Base-by-base conservation (phyloP, 2,329 filamentous ascomycete genomes). In the Acrocalymma vagum region DNA sequence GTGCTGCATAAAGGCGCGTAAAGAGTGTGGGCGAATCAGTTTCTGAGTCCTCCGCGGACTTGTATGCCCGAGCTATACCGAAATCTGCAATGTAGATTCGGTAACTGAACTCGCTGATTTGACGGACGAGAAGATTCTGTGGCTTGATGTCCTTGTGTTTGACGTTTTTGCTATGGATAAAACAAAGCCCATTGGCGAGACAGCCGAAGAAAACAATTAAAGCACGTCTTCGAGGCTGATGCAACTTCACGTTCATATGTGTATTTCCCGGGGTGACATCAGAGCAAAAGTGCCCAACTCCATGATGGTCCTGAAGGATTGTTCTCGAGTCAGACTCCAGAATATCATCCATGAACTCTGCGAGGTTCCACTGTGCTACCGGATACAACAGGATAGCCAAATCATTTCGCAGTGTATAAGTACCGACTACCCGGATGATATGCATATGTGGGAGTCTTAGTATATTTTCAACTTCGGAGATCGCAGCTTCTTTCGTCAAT, bases 101-200 rank as follows among this genome's bases (percentile, higher is more conserved):
- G 41, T 33, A 55, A 2, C 3, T 1, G 5, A 17, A 15, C 4
- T 25, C 29, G 4, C 13, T 14, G 10, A 13, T 16, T n/a, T 37
- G 11, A 13, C 48, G 48, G 3, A 63, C 46, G 1, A 63, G 45
- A 1, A 62, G 17, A 16, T 62, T 63, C 21, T 48, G 30, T 1
- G 58, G 60, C 20, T 62, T 58, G 46, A 63, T 60, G 21, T 62
- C 57, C 57, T 56, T 59, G 31, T 63, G 58, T 18, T 60, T 62
- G 3, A 55, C 38, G 6, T 31, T 23, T 0, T 29, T 13, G 3
- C 17, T 9, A 27, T 62, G 60, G 2, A 63, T 51, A 28, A 42
- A 58, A 1, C 11, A 4, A 4, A 60, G 9, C 1, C 45, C 48
- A 7, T 38, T 44, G 4, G 31, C 18, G 2, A 62, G 30, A 28